Evolutionary conservation across 225 moss, liverwort and hornwort genomes (phyloP).

Genomic region (Polytrichum commune): DNA sequence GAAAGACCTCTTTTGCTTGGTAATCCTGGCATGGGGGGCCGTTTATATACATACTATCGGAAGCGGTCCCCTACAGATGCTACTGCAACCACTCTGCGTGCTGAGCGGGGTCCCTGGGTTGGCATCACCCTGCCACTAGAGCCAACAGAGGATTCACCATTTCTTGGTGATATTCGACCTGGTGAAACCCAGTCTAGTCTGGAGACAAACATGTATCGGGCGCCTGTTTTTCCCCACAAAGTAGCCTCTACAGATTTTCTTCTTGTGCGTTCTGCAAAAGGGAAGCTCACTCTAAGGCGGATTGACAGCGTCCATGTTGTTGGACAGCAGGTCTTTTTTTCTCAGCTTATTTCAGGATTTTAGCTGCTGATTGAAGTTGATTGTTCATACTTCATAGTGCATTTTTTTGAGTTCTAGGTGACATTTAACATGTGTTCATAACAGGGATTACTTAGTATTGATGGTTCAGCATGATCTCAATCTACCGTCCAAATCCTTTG

Average conservation of each 20-base stretch:
- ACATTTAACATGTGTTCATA: not conserved
- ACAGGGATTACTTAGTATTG: too few relatives aligned
- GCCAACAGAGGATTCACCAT: conserved; percentile 70
- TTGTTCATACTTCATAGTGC: not conserved
- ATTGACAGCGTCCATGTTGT: conserved; percentile 69
- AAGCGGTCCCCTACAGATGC: conserved; percentile 56
- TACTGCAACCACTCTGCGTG: conserved; percentile 52
- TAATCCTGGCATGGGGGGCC: conserved; percentile 68
- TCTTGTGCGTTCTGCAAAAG: conserved; percentile 66
- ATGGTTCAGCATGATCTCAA: too few relatives aligned
- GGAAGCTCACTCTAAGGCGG: conserved; percentile 53
- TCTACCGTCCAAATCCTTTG: not conserved
- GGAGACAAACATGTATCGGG: conserved; percentile 64
- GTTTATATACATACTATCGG: conserved; percentile 60
- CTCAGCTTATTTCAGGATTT: not conserved
- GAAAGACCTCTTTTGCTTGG: conserved; percentile 63
- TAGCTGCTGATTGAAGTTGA: too few relatives aligned
- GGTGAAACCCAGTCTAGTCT: conserved; percentile 60
- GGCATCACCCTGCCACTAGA: conserved; percentile 55
- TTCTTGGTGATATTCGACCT: conserved; percentile 58
- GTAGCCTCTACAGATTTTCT: conserved; percentile 64
- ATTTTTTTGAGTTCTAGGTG: not conserved
- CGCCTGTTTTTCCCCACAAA: conserved; percentile 64
- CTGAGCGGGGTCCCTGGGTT: conserved; percentile 68
- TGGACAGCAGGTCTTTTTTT: conserved; percentile 52